Percentiles rank a stretch among this genome's conserved stretches.
Evolutionary conservation across 345 rosid genomes (phyloP).

Genomic region (Salix exigua): DNA sequence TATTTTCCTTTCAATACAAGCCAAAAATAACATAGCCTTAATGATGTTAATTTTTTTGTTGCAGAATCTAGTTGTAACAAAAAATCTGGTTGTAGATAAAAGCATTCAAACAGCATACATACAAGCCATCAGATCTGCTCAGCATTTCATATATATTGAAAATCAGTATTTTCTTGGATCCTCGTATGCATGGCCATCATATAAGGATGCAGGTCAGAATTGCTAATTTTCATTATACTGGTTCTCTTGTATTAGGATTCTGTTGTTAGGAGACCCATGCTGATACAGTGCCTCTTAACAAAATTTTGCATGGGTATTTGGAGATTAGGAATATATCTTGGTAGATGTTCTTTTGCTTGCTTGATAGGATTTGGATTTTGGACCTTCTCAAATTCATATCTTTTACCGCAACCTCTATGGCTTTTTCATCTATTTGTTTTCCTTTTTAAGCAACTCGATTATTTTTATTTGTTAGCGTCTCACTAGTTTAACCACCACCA

Average conservation of each 20-base stretch:
- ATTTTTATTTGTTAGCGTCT: background rate
- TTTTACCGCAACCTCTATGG: background rate
- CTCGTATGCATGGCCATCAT: conserved; percentile 91
- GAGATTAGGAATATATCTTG: background rate
- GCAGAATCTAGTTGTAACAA: conserved; percentile 75
- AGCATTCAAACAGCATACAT: conserved; percentile 95
- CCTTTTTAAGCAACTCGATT: background rate
- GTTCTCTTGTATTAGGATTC: background rate
- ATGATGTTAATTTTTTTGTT: conserved; percentile 8
- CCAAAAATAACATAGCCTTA: background rate
- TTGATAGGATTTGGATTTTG: background rate
- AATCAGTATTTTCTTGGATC: conserved; percentile 98
- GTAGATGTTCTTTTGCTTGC: background rate
- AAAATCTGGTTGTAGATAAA: conserved; percentile 70
- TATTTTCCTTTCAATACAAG: background rate
- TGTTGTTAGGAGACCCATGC: background rate
- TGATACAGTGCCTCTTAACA: background rate
- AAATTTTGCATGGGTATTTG: background rate
- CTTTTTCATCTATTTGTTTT: background rate
- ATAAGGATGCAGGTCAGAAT: conserved; percentile 71
- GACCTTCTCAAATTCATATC: background rate
- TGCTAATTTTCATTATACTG: background rate
- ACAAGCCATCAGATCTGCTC: conserved; percentile 96
- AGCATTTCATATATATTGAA: conserved; percentile 91
- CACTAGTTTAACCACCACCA: background rate